phyloP scores from a whole-genome alignment of 305 asterid species.

The Salvia sclarea region DNA sequence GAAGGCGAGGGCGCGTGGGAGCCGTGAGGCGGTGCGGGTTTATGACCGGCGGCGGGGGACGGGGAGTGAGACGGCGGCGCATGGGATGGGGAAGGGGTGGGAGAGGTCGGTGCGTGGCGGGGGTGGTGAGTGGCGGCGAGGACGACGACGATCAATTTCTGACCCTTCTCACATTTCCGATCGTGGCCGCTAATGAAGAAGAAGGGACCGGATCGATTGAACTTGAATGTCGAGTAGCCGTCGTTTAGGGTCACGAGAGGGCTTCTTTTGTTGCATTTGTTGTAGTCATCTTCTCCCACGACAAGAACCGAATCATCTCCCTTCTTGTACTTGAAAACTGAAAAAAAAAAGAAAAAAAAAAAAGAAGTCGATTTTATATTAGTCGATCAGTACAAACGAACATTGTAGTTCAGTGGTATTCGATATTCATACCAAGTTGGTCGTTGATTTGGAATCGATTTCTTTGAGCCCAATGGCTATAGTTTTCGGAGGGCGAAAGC shows the following conservation, averaged over 20 bases:
- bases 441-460: conserved; percentile 61
- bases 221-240: conserved; percentile 45
- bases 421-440: too few relatives aligned
- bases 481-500: conserved; percentile 42
- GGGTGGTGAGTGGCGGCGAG: conserved; percentile 35
- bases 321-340: conserved; percentile 58
- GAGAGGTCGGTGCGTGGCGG: conserved; percentile 9
- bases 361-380: too few relatives aligned
- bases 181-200: conserved; percentile 68
- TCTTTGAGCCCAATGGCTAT: conserved; percentile 51
- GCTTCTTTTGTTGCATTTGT: conserved; percentile 50
- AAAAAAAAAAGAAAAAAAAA: background rate
- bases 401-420: too few relatives aligned
- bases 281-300: conserved; percentile 46
- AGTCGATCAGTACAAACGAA: too few relatives aligned
- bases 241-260: conserved; percentile 41
- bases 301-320: conserved; percentile 56
- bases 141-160: conserved; percentile 45
- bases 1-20: conserved; percentile 10
- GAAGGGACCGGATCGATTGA: conserved; percentile 48
- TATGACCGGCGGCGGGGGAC: background rate
- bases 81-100: conserved; percentile 25
- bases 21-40: background rate
- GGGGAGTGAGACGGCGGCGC: conserved; percentile 5
- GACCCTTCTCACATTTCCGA: conserved; percentile 60